These are phyloP conservation scores for Aspergillus flavus DNA, from an alignment of 2,329 filamentous ascomycete species.

Conservation along the genomic window DNA sequence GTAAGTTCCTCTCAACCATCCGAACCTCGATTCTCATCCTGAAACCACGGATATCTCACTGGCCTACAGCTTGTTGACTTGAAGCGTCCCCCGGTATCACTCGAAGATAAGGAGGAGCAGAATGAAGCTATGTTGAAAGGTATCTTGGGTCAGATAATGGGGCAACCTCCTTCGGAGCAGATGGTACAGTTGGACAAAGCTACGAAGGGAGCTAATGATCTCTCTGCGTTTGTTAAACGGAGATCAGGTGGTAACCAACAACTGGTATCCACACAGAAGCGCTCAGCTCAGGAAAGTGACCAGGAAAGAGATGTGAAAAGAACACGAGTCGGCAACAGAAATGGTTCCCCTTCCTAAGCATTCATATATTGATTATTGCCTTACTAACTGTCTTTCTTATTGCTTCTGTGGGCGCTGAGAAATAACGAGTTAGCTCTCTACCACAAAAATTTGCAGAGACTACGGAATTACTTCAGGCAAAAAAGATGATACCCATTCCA, in stretches of 20 bases:
- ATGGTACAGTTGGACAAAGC: constrained; percentile 58
- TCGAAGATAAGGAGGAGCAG: constrained; percentile 41
- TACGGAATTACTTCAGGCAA: neutral
- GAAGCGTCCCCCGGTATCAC: constrained; percentile 54
- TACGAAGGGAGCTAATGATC: constrained; percentile 60
- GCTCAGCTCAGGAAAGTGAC: constrained; percentile 28
- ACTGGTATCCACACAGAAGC: constrained; percentile 27
- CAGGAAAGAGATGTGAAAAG: constrained; percentile 30
- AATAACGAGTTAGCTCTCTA: neutral
- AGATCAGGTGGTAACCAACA: constrained; percentile 41
- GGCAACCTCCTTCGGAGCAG: constrained; percentile 56
- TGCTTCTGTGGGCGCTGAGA: neutral
- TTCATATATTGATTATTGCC: neutral
- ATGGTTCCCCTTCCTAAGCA: constrained; percentile 1
- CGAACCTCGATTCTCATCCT: constrained; percentile 3
- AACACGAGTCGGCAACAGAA: constrained; percentile 21
- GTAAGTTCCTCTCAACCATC: constrained; percentile 37
- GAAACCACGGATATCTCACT: constrained; percentile 9
- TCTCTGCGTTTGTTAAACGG: constrained; percentile 61
- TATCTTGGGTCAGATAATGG: constrained; percentile 61
- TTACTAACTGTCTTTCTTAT: neutral
- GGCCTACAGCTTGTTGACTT: constrained; percentile 56
- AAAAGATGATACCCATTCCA: neutral
- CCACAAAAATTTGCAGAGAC: neutral
- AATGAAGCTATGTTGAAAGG: constrained; percentile 54